Conservation (phyloP, 129 eudicot genomes). For the Sambucus nigra region DNA sequence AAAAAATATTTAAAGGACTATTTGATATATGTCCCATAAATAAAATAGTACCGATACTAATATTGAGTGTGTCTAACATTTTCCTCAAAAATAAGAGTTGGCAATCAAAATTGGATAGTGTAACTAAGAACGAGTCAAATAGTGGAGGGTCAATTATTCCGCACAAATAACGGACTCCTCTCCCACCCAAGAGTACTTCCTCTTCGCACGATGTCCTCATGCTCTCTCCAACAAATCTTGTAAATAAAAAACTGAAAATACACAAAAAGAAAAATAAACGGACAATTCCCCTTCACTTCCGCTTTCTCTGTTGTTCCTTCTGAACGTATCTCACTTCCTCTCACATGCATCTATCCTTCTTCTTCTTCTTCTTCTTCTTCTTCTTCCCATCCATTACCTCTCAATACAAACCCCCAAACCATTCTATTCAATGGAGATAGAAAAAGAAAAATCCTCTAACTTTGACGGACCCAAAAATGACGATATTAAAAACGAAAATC, state of each 20-base stretch:
- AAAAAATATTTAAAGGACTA: too few relatives aligned
- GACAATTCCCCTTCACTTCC: conserved; percentile 15
- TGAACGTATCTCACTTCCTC: neutral
- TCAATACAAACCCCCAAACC: neutral
- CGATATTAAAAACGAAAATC: neutral
- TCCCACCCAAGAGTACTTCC: conserved; percentile 11
- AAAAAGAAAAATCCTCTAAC: conserved; percentile 11
- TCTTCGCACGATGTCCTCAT: neutral
- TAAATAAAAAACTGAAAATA: neutral
- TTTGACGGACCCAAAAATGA: neutral
- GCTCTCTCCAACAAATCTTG: neutral
- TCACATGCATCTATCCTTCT: neutral
- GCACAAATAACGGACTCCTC: conserved; percentile 17
- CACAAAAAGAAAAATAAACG: neutral
- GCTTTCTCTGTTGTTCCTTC: neutral
- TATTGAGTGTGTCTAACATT: too few relatives aligned
- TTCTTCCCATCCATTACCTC: neutral
- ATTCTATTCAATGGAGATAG: conserved; percentile 20
- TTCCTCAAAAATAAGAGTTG: too few relatives aligned
- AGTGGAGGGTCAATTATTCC: too few relatives aligned
- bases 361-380: neutral
- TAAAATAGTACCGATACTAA: too few relatives aligned
- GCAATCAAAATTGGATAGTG: too few relatives aligned
- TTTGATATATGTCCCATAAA: too few relatives aligned
- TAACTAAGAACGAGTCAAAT: too few relatives aligned